Evolutionary conservation across 257 asterid genomes (phyloP).

Genomic region (Capsicum rhomboideum): DNA sequence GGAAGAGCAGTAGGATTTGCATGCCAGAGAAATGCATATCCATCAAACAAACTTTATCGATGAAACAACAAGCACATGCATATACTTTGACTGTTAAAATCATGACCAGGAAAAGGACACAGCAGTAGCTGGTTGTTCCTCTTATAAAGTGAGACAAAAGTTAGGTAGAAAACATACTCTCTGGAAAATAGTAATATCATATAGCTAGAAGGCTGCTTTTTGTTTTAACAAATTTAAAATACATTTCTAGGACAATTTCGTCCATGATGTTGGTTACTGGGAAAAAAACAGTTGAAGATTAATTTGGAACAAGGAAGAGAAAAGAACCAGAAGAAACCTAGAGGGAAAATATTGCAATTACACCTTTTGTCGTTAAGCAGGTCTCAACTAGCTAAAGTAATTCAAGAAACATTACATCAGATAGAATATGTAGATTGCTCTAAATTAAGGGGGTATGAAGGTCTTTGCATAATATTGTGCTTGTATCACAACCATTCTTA

Average conservation of each 20-base stretch:
- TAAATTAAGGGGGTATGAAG: neutral
- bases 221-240: neutral
- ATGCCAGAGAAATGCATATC: neutral
- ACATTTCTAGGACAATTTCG: neutral
- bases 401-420: neutral
- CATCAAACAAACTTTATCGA: neutral
- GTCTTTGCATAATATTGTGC: neutral
- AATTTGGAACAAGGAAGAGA: neutral
- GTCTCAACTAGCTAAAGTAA: neutral
- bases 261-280: neutral
- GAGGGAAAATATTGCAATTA: neutral
- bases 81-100: neutral
- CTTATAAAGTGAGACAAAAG: neutral
- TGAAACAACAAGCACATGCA: neutral
- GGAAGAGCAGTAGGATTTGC: neutral
- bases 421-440: neutral
- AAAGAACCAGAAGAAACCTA: neutral
- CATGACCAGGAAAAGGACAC: neutral
- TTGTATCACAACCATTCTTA: neutral
- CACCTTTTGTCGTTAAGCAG: neutral
- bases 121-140: neutral
- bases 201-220: neutral
- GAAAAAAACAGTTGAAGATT: neutral
- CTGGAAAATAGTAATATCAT: neutral
- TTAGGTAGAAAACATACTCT: neutral